These are phyloP conservation scores for Dioscorea zingiberensis DNA, from an alignment of 106 monocot genomes.

Conservation along the genomic window DNA sequence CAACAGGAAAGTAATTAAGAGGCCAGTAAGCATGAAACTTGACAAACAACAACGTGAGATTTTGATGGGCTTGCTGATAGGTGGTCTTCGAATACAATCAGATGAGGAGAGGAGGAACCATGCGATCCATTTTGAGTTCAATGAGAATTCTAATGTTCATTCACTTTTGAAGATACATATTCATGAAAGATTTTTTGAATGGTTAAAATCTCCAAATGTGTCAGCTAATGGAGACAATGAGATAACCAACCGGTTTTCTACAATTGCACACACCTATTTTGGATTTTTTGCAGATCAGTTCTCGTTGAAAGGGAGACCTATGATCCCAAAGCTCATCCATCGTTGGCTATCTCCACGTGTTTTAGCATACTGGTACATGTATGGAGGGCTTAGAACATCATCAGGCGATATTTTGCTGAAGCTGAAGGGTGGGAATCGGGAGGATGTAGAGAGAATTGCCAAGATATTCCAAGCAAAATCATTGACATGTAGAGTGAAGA, in stretches of 20 bases:
- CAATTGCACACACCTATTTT: constrained; percentile 58
- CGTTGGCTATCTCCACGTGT: constrained; percentile 73
- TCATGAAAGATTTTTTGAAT: constrained; percentile 69
- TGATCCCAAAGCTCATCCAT: constrained; percentile 72
- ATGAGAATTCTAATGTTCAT: constrained; percentile 46
- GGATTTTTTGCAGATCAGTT: constrained; percentile 78
- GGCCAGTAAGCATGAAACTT: constrained; percentile 60
- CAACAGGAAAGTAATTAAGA: constrained; percentile 54
- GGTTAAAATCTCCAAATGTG: constrained; percentile 42
- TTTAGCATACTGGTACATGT: constrained; percentile 97
- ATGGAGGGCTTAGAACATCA: constrained; percentile 51
- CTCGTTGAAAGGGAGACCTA: constrained; percentile 29
- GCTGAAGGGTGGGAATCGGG: constrained; percentile 50
- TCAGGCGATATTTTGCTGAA: constrained; percentile 77
- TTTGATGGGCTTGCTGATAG: constrained; percentile 78
- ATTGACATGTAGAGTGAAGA: constrained; percentile 64
- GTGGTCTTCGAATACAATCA: constrained; percentile 49
- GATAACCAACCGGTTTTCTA: constrained; percentile 48
- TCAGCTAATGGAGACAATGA: constrained; percentile 25
- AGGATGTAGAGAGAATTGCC: constrained; percentile 58
- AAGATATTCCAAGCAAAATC: constrained; percentile 49
- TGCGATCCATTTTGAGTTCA: constrained; percentile 56
- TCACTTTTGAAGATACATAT: constrained; percentile 53
- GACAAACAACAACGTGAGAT: constrained; percentile 89
- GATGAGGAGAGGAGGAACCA: constrained; percentile 44